Percentiles rank a stretch among this genome's conserved stretches.
phyloP scores from a whole-genome alignment of 495 filamentous ascomycete species.

The Penicillium flavigenum region DNA sequence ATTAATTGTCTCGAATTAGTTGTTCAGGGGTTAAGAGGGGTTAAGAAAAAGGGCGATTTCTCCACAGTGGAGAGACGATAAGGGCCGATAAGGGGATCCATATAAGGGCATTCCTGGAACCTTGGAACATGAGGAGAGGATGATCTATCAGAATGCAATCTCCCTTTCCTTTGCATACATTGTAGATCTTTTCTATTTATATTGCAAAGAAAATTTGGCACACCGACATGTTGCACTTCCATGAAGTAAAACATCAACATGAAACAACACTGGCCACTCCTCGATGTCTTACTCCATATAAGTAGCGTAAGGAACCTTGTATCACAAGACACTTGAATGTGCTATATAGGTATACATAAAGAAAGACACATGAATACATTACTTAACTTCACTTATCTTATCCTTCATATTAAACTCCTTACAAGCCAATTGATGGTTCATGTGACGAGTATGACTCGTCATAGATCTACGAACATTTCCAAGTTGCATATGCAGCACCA shows the following conservation, averaged over 20 bases:
- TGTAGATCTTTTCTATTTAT: background rate
- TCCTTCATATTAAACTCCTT: no score
- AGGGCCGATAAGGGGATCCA: conserved; percentile 1
- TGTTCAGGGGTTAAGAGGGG: conserved; percentile 17
- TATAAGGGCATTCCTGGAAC: background rate
- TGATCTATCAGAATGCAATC: background rate
- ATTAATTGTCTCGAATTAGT: background rate
- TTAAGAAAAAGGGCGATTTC: conserved; percentile 30
- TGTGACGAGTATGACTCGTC: background rate
- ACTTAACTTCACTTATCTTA: no score
- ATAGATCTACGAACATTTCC: background rate
- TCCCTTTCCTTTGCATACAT: background rate
- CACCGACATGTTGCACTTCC: background rate
- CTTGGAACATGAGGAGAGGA: background rate
- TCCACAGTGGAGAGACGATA: conserved; percentile 38
- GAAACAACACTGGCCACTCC: no score
- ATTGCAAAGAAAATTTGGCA: background rate
- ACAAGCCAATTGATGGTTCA: no score
- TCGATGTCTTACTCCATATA: no score
- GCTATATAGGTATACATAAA: no score
- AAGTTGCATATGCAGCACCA: background rate
- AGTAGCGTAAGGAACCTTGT: no score
- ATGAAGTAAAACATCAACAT: background rate
- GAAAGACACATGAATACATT: no score
- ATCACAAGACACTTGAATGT: no score